Evolutionary conservation across 305 asterid genomes (phyloP), one percentile per base, ranked within the genome.

Genomic region (Solanum hybrid): DNA sequence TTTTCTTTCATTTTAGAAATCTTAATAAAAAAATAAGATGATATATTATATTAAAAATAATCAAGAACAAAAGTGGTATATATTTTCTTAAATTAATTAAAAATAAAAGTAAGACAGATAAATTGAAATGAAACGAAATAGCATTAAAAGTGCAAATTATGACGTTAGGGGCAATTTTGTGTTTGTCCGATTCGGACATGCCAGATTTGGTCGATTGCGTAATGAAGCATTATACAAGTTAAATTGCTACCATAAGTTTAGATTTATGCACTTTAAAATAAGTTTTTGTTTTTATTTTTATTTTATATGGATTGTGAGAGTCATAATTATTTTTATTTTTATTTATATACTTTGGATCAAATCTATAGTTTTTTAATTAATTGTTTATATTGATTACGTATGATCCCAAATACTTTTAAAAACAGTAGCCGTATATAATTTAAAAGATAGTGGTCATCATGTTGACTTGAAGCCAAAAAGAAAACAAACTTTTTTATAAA

Each of bases 361-460:
- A 85, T 85, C 19, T 27, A 51, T 56, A 38, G 7, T 4, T 10
- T 85, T 32, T 85, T 56, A 85, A 51, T 51, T 19, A 9, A 29
- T 51, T 45, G 87, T 31, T 31, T 82, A 45, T 82, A 84, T 1
- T 32, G 88, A 56, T 85, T 85, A 56, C 77, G 76, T 85, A 35
- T 85, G 88, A 85, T 85, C 76, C 76, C 88, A 85, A 56, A 85
- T 85, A 40, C 4, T 4, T 56, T 36, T 15, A 31, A 5, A 40
- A 51, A 29, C 10, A 84, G 42, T 85, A 85, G 9, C n/a, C 5
- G 19, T 29, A 51, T 85, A 56, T 60, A 81, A 32, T 51, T 56
- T 85, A 56, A 81, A 85, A 35, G 77, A 85, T 85, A 85, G 51
- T 85, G 88, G 77, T 56, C 75, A 51, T 84, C 87, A 84, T 29